Conservation (phyloP, 306 rosid genomes). For the Nissolia schottii region DNA sequence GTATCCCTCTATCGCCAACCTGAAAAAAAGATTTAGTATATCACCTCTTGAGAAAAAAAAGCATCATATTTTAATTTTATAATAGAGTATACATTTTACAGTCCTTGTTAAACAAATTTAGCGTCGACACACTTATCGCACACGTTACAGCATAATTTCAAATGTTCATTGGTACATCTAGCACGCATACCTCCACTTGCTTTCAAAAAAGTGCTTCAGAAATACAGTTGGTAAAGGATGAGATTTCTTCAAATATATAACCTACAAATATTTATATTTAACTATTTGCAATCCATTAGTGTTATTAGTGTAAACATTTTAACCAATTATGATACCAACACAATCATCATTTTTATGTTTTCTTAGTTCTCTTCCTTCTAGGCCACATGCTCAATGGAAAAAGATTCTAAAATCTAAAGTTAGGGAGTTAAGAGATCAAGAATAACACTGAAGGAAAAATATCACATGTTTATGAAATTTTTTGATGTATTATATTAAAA, state of each 20-base stretch:
- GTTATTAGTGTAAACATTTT: background rate
- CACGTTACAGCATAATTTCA: background rate
- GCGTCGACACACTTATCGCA: background rate
- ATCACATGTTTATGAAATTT: background rate
- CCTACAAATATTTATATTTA: background rate
- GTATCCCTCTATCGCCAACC: constrained; percentile 98
- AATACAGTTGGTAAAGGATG: background rate
- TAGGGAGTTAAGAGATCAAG: too few relatives aligned
- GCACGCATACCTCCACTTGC: too few relatives aligned
- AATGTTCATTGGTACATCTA: background rate
- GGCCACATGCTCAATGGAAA: too few relatives aligned
- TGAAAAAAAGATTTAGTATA: constrained; percentile 14
- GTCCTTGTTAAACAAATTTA: background rate
- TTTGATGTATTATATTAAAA: background rate
- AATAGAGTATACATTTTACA: background rate
- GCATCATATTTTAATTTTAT: background rate
- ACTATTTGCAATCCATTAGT: background rate
- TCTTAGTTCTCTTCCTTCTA: background rate
- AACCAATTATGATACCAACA: background rate
- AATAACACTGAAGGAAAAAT: background rate
- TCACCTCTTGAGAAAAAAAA: background rate
- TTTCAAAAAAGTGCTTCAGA: background rate
- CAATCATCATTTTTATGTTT: background rate
- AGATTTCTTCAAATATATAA: background rate
- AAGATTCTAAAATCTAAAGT: background rate